A percentile compares a stretch with the other conserved stretches of the same genome.
Evolutionary conservation across 768 basidiomycete genomes (phyloP).

Genomic region (Mycena rosella): DNA sequence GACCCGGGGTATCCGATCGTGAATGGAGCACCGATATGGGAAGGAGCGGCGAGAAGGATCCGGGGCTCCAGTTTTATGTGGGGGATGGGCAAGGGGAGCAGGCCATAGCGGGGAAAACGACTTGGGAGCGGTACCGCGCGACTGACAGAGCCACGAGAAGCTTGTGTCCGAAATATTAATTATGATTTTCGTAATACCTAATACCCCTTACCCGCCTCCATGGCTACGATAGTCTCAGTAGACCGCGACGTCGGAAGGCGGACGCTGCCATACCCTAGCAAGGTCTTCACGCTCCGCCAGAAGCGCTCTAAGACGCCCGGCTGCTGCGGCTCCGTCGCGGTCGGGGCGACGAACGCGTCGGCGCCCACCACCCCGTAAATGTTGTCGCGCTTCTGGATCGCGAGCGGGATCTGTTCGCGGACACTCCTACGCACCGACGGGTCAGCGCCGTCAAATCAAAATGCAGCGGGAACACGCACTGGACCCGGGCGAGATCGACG

Average conservation of each 20-base stretch:
- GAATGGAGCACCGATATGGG: no score
- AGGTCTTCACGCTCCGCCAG: neutral
- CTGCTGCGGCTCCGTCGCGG: neutral
- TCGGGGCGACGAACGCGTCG: neutral
- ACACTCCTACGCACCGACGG: constrained; percentile 19
- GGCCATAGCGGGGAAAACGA: no score
- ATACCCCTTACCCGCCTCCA: constrained; percentile 1
- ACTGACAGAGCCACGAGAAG: no score
- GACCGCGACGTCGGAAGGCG: constrained; percentile 4
- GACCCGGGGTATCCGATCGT: no score
- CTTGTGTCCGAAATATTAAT: no score
- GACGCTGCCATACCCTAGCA: constrained; percentile 18
- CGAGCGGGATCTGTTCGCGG: constrained; percentile 36
- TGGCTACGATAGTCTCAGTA: constrained; percentile 8
- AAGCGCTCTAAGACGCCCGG: neutral
- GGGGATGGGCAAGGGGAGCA: no score
- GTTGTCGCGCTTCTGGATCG: constrained; percentile 35
- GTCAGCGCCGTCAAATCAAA: neutral
- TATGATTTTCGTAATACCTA: no score
- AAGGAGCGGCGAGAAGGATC: no score
- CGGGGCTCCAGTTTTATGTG: no score
- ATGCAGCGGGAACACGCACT: constrained; percentile 11
- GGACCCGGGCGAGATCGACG: constrained; percentile 27
- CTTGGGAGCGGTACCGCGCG: no score
- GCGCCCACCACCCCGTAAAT: constrained; percentile 33